Evolutionary conservation across 208 protist genomes (phyloP).

Genomic region (Phytomonas sp.): DNA sequence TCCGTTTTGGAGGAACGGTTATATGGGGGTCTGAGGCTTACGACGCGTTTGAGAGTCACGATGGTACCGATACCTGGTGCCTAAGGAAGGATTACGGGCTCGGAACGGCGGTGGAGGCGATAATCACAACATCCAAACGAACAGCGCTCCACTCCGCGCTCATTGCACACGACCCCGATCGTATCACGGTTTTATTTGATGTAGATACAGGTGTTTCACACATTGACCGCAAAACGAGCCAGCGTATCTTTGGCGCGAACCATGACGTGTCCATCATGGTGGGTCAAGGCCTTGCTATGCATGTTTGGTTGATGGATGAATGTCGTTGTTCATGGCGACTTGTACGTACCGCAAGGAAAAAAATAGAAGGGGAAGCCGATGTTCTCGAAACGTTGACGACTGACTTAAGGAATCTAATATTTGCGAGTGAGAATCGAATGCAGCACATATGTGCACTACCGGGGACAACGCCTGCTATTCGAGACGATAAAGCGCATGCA

Average conservation of each 20-base stretch:
- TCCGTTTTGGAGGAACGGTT: conserved; percentile 62
- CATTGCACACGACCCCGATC: conserved; percentile 53
- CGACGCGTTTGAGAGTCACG: conserved; percentile 51
- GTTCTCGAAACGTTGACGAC: conserved; percentile 16
- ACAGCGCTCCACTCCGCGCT: conserved; percentile 28
- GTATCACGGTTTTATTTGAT: conserved; percentile 56
- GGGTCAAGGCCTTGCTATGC: conserved; percentile 43
- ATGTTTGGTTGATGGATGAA: conserved; percentile 38
- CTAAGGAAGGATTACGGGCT: conserved; percentile 67
- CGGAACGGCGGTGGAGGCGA: conserved; percentile 42
- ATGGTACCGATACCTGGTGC: conserved; percentile 58
- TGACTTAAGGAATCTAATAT: conserved; percentile 16
- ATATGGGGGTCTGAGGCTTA: conserved; percentile 54
- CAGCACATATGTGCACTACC: conserved; percentile 28
- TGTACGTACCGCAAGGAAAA: conserved; percentile 15
- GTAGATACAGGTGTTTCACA: conserved; percentile 35
- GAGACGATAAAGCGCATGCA: conserved; percentile 31
- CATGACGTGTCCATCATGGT: conserved; percentile 52
- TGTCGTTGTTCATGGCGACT: conserved; percentile 35
- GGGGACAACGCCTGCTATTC: conserved; percentile 60
- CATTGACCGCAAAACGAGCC: conserved; percentile 8
- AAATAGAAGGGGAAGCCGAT: not conserved
- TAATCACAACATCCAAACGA: conserved; percentile 44
- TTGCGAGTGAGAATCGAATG: conserved; percentile 20
- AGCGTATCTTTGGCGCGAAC: conserved; percentile 27